Evolutionary conservation across 106 monocot genomes (phyloP).

Genomic region (Iris macrosiphon): DNA sequence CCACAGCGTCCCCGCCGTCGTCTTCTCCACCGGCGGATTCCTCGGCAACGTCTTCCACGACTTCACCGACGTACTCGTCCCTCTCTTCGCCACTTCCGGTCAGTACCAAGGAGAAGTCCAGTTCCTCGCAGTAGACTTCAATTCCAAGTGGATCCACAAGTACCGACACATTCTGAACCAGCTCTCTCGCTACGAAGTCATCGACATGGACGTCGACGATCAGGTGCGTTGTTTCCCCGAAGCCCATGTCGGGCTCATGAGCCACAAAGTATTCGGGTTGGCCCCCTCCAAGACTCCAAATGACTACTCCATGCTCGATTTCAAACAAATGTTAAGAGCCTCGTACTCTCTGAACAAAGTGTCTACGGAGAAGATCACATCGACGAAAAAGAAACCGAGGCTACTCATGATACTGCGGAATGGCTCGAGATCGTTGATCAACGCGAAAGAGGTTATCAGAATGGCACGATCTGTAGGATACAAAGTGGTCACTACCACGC

Average conservation of each 20-base stretch:
- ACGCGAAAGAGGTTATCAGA: constrained; percentile 21
- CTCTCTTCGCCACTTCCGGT: constrained; percentile 27
- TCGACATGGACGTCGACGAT: constrained; percentile 29
- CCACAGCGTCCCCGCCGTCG: constrained; percentile 31
- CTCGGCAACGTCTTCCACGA: constrained; percentile 57
- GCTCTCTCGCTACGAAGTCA: constrained; percentile 9
- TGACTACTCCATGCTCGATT: constrained; percentile 4
- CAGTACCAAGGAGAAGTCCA: constrained; percentile 9
- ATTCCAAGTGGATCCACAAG: background rate
- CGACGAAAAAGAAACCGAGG: constrained; percentile 18
- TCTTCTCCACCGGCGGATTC: constrained; percentile 53
- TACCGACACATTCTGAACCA: background rate
- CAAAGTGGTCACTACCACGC: constrained; percentile 15
- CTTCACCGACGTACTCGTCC: constrained; percentile 45
- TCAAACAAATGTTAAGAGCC: background rate
- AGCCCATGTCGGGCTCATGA: constrained; percentile 6
- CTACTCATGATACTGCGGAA: constrained; percentile 14
- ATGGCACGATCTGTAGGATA: constrained; percentile 22
- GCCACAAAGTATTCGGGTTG: constrained; percentile 9
- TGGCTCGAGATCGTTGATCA: constrained; percentile 19
- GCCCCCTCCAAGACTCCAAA: constrained; percentile 1
- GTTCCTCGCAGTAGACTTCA: constrained; percentile 8
- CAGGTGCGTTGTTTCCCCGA: background rate
- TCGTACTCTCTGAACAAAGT: constrained; percentile 8
- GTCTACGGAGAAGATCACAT: background rate